Conservation (phyloP, 768 basidiomycete genomes). For the Rhizopogon vulgaris region DNA sequence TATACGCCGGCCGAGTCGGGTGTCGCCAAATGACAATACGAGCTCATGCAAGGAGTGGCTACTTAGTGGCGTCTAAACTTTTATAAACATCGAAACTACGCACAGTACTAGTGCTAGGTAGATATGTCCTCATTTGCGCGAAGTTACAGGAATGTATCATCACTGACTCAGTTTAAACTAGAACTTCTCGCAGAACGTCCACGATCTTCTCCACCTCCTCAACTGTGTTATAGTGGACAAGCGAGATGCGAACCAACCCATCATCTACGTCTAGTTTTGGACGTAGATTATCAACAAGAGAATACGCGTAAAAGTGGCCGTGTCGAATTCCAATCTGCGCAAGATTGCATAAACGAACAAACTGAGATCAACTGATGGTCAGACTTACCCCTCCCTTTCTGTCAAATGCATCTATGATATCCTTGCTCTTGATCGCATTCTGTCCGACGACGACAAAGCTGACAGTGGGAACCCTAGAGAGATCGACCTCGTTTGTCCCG, state of each 20-base stretch:
- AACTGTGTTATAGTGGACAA: conserved; percentile 77
- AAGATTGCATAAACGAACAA: neutral
- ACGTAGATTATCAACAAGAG: conserved; percentile 42
- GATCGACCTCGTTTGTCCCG: conserved; percentile 43
- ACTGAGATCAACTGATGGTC: neutral
- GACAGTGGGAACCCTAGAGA: conserved; percentile 57
- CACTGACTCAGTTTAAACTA: conserved; percentile 17
- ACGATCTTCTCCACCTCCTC: conserved; percentile 63
- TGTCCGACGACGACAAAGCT: conserved; percentile 65
- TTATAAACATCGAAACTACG: neutral
- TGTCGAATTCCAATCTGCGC: conserved; percentile 68
- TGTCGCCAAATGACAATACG: too few relatives aligned
- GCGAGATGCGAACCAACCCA: conserved; percentile 66
- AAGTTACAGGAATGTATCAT: neutral
- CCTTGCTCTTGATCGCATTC: conserved; percentile 49
- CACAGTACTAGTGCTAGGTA: neutral
- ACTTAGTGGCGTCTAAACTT: neutral
- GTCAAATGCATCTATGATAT: conserved; percentile 62
- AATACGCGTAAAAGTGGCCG: conserved; percentile 76
- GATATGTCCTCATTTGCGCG: neutral
- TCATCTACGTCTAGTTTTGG: conserved; percentile 58
- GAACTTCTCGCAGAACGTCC: conserved; percentile 43
- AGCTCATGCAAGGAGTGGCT: too few relatives aligned
- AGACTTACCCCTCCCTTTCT: conserved; percentile 51
- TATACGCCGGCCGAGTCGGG: neutral